phyloP scores from a whole-genome alignment of 495 filamentous ascomycete genomes.

The Tuber aestivum region DNA sequence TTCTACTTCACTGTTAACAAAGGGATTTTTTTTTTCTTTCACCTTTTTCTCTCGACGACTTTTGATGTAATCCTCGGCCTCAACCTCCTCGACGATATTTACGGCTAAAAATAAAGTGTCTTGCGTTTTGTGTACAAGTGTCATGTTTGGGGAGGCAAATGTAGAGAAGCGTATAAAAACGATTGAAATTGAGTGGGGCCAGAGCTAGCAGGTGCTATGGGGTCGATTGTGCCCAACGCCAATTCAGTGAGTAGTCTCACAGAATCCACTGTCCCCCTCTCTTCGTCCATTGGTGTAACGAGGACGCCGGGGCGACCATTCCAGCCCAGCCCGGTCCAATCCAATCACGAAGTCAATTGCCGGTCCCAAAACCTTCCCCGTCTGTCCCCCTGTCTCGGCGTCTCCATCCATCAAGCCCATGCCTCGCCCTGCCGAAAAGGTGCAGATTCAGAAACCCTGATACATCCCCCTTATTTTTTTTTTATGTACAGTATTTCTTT shows the following conservation, averaged over 20 bases:
- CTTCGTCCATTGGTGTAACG: neutral
- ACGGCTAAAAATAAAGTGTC: neutral
- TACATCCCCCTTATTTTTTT: neutral
- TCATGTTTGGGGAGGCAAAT: neutral
- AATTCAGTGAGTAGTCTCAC: neutral
- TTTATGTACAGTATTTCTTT: neutral
- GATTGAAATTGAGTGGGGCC: neutral
- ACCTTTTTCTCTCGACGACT: conserved; percentile 6
- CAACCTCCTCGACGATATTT: neutral
- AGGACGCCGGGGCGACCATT: neutral
- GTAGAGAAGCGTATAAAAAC: neutral
- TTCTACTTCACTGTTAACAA: conserved; percentile 15
- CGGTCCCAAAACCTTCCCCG: neutral
- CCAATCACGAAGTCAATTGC: neutral
- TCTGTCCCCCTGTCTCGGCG: neutral
- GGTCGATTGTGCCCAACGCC: neutral
- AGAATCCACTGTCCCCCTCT: neutral
- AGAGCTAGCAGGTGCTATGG: neutral
- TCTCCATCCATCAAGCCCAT: neutral
- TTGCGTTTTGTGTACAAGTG: neutral
- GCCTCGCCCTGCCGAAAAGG: neutral
- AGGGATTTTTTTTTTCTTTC: conserved; percentile 8
- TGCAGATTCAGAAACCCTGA: conserved; percentile 1
- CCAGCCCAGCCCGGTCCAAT: neutral
- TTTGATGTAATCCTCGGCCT: conserved; percentile 4